Evolutionary conservation across 1,139 yeast species (phyloP), one percentile per base, ranked within the genome.

Genomic region (Yamadazyma sp.): DNA sequence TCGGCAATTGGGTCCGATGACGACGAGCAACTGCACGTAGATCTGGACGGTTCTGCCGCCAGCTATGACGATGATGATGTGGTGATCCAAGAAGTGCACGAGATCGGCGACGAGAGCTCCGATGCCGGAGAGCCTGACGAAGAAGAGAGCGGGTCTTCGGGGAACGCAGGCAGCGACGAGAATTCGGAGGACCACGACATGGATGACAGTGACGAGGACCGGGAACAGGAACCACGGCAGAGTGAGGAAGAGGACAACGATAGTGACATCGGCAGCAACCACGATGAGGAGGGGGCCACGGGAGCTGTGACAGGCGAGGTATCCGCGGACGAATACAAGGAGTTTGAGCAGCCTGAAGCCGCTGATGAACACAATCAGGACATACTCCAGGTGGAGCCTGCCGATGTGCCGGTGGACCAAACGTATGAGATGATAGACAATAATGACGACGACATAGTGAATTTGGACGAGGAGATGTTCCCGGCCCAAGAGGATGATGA

Each of bases 391-490:
- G n/a, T n/a, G n/a, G n/a, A n/a, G n/a, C n/a, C n/a, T n/a, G n/a
- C n/a, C n/a, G n/a, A n/a, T n/a, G n/a, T 12, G 5, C 22, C 15
- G 9, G 24, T 18, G 15, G 16, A 30, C 22, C 15, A 18, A 16
- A 18, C 33, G 14, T 30, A 18, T 16, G 33, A 30, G 22, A 31
- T 33, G 24, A 28, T 38, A 14, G 41, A 38, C 11, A 40, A 37
- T 14, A 36, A 35, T 15, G 47, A 43, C 34, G 47, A 43, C 23
- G 47, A 43, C 23, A 43, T 43, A 14, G 44, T 31, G 25, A 43
- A 43, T 17, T 38, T 43, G 18, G 47, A 43, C 24, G 43, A 40
- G 10, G 22, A 9, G 17, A 31, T 30, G 15, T 15, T 17, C 17
- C n/a, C 10, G 31, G 27, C 17, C n/a, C n/a, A n/a, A n/a, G n/a